phyloP scores from a whole-genome alignment of 2,329 filamentous ascomycete species.

The Exophiala viscosa region DNA sequence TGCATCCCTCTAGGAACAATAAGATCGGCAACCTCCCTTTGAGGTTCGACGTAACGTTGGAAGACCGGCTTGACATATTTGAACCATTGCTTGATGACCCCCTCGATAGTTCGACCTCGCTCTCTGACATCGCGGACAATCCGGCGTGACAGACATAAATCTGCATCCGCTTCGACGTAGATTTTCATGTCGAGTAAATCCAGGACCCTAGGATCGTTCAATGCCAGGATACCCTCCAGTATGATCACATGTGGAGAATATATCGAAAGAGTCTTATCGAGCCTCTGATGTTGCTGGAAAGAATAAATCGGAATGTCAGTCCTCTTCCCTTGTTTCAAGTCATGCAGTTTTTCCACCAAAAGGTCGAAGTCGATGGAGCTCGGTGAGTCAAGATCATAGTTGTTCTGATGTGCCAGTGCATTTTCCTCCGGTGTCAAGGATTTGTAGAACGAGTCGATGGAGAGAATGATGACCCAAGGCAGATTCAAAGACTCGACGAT shows the following conservation, averaged over 20 bases:
- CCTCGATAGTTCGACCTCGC: slow-evolving; percentile 85
- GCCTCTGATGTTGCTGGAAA: slow-evolving; percentile 81
- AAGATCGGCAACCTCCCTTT: slow-evolving; percentile 72
- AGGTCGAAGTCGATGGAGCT: slow-evolving; percentile 93
- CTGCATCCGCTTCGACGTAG: slow-evolving; percentile 92
- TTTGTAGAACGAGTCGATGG: slow-evolving; percentile 99
- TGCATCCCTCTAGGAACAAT: slow-evolving; percentile 94
- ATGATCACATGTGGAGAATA: slow-evolving; percentile 97
- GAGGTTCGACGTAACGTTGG: slow-evolving; percentile 87
- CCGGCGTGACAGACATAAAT: slow-evolving; percentile 85
- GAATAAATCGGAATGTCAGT: slow-evolving; percentile 94
- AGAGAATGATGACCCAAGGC: slow-evolving; percentile 96
- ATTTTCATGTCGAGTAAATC: slow-evolving; percentile 94
- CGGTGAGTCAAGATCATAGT: slow-evolving; percentile 94
- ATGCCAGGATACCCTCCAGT: slow-evolving; percentile 89
- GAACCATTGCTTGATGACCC: slow-evolving; percentile 98
- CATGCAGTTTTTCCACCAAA: slow-evolving; percentile 71
- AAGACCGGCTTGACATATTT: slow-evolving; percentile 95
- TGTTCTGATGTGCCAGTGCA: slow-evolving; percentile 75
- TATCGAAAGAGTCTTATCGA: slow-evolving; percentile 76
- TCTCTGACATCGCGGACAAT: slow-evolving; percentile 84
- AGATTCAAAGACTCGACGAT: slow-evolving; percentile 87
- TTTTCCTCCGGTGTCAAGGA: slow-evolving; percentile 75
- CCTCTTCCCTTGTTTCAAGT: slow-evolving; percentile 73
- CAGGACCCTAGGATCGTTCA: slow-evolving; percentile 81